Evolutionary conservation across 805 yeast genomes (phyloP).

Genomic region (Lipomyces mesembrius): DNA sequence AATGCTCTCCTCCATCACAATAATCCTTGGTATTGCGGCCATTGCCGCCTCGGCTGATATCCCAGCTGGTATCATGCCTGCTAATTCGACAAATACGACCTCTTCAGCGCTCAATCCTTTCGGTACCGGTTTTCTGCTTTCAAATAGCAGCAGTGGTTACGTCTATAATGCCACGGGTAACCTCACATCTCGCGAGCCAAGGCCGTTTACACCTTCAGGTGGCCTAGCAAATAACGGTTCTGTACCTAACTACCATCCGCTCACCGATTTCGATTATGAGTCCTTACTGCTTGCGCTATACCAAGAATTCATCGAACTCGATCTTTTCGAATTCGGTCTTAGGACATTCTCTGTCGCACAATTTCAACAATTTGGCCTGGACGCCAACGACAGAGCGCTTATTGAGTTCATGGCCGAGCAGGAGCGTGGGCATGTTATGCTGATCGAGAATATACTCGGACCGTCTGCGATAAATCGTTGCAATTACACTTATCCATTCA

Average conservation of each 20-base stretch:
- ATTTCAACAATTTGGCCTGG: constrained; percentile 15
- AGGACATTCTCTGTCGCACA: constrained; percentile 14
- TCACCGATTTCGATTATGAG: constrained; percentile 24
- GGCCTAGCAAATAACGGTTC: constrained; percentile 8
- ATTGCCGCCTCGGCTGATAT: not conserved
- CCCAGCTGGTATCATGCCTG: not conserved
- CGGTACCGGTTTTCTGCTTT: constrained; percentile 15
- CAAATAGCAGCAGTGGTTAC: constrained; percentile 2
- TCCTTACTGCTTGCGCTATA: constrained; percentile 18
- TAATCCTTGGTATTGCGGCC: not conserved
- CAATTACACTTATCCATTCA: constrained; percentile 15
- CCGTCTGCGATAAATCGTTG: constrained; percentile 18
- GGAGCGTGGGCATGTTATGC: constrained; percentile 20
- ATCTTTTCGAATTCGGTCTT: constrained; percentile 21
- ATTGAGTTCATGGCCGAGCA: constrained; percentile 28
- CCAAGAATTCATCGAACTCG: constrained; percentile 21
- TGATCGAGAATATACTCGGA: constrained; percentile 21
- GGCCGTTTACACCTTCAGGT: constrained; percentile 17
- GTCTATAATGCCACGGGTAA: constrained; percentile 16
- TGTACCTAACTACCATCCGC: constrained; percentile 20
- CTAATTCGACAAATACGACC: constrained; percentile 1
- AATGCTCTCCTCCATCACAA: not conserved
- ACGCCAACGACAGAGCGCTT: constrained; percentile 14
- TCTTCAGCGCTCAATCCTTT: constrained; percentile 12
- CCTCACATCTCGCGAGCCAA: constrained; percentile 13